Evolutionary conservation across 2,329 filamentous ascomycete genomes (phyloP).

Genomic region (Arthrobotrys pseudoclavata): DNA sequence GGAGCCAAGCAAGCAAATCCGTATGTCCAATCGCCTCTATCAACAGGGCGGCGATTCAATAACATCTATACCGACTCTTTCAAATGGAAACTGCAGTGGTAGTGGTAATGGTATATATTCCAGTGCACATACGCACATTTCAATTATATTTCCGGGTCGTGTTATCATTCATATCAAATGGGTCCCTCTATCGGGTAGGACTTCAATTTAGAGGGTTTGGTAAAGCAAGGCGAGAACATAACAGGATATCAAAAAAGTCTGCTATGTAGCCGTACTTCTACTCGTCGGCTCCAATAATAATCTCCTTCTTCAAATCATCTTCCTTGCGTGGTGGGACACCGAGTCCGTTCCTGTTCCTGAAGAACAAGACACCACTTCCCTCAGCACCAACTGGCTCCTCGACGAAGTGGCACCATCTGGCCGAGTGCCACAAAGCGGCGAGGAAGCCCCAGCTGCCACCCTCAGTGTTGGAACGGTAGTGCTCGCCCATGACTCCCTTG

Average conservation of each 20-base stretch:
- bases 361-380: conserved; percentile 89
- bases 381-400: conserved; percentile 86
- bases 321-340: conserved; percentile 71
- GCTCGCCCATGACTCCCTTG: conserved; percentile 91
- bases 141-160: conserved; percentile 1
- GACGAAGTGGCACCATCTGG: conserved; percentile 95
- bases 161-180: conserved; percentile 25
- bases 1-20: neutral
- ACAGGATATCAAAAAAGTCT: conserved; percentile 20
- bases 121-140: neutral
- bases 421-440: conserved; percentile 81
- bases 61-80: neutral
- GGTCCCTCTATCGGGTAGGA: neutral
- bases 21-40: conserved; percentile 11
- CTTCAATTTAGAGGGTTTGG: neutral
- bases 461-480: conserved; percentile 87
- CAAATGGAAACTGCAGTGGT: neutral
- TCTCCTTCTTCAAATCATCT: conserved; percentile 56
- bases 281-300: conserved; percentile 57
- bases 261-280: conserved; percentile 16
- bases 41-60: neutral
- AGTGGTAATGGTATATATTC: neutral
- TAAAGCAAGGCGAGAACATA: conserved; percentile 15
- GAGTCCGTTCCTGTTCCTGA: conserved; percentile 91
- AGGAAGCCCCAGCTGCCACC: conserved; percentile 87